Percentiles rank a stretch among this genome's conserved stretches.
phyloP scores from a whole-genome alignment of 1,284 basidiomycete genomes.

The Tremellales sp. region DNA sequence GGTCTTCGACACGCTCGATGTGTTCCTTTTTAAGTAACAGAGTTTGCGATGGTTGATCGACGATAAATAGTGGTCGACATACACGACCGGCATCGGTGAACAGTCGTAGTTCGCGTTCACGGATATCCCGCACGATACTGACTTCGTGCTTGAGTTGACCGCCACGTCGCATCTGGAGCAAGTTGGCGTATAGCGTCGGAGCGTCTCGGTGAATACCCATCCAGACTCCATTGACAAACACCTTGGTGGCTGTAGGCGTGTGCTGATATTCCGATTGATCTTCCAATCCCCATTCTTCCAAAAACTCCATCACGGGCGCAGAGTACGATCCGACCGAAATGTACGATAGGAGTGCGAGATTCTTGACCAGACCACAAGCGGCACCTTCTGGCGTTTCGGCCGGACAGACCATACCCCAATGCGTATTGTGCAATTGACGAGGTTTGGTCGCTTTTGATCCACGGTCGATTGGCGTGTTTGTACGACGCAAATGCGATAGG shows the following conservation, averaged over 20 bases:
- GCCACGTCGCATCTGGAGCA: conserved; percentile 86
- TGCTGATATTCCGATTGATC: conserved; percentile 85
- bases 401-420: conserved; percentile 99
- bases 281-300: conserved; percentile 97
- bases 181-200: conserved; percentile 83
- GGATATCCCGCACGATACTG: conserved; percentile 93
- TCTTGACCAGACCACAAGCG: conserved; percentile 98
- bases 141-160: conserved; percentile 96
- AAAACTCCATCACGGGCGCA: conserved; percentile 94
- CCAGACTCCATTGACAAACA: conserved; percentile 99
- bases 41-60: conserved; percentile 72
- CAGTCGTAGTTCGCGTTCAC: conserved; percentile 88
- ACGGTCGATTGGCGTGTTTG: conserved; percentile 95
- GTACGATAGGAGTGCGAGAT: conserved; percentile 94
- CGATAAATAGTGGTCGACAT: conserved; percentile 94
- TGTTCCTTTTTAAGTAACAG: conserved; percentile 82
- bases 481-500: conserved; percentile 93
- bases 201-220: conserved; percentile 98
- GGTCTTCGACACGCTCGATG: conserved; percentile 54
- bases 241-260: conserved; percentile 83
- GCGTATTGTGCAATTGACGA: conserved; percentile 97
- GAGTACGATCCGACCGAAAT: conserved; percentile 97
- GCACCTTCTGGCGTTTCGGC: conserved; percentile 99
- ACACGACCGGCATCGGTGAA: conserved; percentile 97
- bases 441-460: conserved; percentile 99